Conservation (phyloP, 2,329 filamentous ascomycete species). For the Colletotrichum sansevieriae region DNA sequence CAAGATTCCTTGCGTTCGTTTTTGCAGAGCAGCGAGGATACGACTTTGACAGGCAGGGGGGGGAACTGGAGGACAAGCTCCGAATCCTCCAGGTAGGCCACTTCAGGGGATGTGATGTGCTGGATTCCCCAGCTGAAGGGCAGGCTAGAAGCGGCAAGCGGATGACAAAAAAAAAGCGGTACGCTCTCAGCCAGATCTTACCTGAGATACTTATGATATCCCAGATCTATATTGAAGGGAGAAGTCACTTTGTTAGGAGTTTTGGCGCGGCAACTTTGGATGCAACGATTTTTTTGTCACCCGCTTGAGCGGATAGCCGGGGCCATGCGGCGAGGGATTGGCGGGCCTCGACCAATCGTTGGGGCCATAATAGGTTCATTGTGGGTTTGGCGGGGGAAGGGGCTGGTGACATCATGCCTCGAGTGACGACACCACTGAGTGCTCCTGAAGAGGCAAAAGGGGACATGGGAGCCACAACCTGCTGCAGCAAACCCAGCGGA, state of each 20-base stretch:
- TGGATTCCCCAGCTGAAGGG: constrained; percentile 15
- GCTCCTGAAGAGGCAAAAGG: neutral
- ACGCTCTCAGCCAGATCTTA: too few species aligned
- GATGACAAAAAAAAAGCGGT: too few species aligned
- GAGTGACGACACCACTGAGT: constrained; percentile 50
- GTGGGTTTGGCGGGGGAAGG: constrained; percentile 39
- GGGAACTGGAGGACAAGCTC: constrained; percentile 24
- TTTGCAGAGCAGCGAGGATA: neutral
- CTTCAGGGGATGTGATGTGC: constrained; percentile 15
- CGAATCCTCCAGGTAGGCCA: neutral
- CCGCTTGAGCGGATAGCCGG: neutral
- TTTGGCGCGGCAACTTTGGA: too few species aligned
- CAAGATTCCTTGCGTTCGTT: neutral
- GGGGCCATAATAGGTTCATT: constrained; percentile 2
- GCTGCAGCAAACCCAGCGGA: neutral
- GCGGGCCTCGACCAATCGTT: constrained; percentile 34
- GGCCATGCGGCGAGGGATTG: constrained; percentile 31
- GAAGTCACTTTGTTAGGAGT: too few species aligned
- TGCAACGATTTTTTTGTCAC: too few species aligned
- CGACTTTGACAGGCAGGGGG: neutral
- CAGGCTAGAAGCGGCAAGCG: constrained; percentile 27
- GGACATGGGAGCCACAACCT: neutral
- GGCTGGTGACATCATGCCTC: constrained; percentile 58
- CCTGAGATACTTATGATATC: too few species aligned
- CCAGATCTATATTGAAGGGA: too few species aligned